A percentile compares a stretch with the other conserved stretches of the same genome.
Evolutionary conservation across 805 yeast species (phyloP).

Genomic region (Candida pseudoglaebosa): DNA sequence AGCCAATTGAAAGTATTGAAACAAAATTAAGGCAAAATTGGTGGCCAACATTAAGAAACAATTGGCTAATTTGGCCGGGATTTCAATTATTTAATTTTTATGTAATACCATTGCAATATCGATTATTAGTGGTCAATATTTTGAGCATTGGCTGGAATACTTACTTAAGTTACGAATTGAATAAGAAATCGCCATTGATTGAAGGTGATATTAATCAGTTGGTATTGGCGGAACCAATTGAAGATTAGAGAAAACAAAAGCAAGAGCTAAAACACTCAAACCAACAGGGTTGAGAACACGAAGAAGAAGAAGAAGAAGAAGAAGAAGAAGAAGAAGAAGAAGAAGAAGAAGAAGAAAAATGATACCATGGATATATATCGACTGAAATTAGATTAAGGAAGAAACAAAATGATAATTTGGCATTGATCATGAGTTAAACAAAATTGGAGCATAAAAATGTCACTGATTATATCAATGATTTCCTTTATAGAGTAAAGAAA

Average conservation of each 20-base stretch:
- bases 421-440: too few relatives aligned
- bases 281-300: too few relatives aligned
- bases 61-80: conserved; percentile 89
- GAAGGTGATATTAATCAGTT: conserved; percentile 3
- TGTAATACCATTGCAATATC: conserved; percentile 65
- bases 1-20: conserved; percentile 36
- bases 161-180: conserved; percentile 53
- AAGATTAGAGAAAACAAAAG: background rate
- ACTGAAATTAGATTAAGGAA: too few relatives aligned
- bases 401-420: too few relatives aligned
- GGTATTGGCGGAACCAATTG: conserved; percentile 1
- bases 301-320: too few relatives aligned
- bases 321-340: too few relatives aligned
- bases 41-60: conserved; percentile 65
- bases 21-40: conserved; percentile 47
- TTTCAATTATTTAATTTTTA: conserved; percentile 79
- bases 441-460: too few relatives aligned
- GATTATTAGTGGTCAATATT: conserved; percentile 65
- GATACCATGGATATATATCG: too few relatives aligned
- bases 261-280: background rate
- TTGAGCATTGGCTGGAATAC: conserved; percentile 84
- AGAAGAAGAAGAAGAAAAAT: too few relatives aligned
- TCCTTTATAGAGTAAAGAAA: too few relatives aligned
- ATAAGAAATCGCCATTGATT: conserved; percentile 8
- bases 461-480: too few relatives aligned